Evolutionary conservation across 768 basidiomycete species (phyloP), one percentile per base, ranked within the genome.

Genomic region (Lactarius indigo): DNA sequence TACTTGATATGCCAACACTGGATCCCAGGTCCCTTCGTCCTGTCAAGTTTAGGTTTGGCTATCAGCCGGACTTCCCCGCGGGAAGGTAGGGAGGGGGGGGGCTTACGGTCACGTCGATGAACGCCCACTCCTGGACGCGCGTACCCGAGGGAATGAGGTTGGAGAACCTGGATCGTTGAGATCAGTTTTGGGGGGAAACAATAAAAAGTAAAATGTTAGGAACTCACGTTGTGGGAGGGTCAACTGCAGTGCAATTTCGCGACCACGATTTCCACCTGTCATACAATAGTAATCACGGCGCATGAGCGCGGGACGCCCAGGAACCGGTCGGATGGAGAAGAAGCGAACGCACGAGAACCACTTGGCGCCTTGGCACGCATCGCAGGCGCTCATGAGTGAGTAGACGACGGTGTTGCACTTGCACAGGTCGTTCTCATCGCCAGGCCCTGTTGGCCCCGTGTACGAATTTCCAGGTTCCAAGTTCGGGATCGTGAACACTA

Each of bases 341-440:
- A 30, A n/a, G 20, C 15, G 17, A 23, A 63, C 73, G 72, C 35
- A 74, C 73, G 63, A 30, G 42, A 69, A 33, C 42, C 58, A 72
- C 6, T 35, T 5, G 28, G 54, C 39, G 9, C 57, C 69, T 37
- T 77, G 75, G 62, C 78, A 79, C n/a, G 71, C 73, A 23, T 66
- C 74, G 66, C 78, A 79, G 26, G 77, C 78, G 52, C 76, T 73
- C 37, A 76, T 70, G 9, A 79, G 71, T 12, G 74, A 75, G 65
- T 77, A 79, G 15, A 77, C 72, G n/a, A 75, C 74, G 15, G 71
- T 71, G 28, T 74, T 76, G 66, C 78, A 79, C 42, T 73, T 67
- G 68, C 78, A 77, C 17, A 26, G 7, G 58, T 78, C 74, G 64
- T 64, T 20, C 37, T 74, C 42, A 57, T 61, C 52, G 30, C n/a